phyloP scores from a whole-genome alignment of 805 yeast species.

The Lipomyces yamadae region DNA sequence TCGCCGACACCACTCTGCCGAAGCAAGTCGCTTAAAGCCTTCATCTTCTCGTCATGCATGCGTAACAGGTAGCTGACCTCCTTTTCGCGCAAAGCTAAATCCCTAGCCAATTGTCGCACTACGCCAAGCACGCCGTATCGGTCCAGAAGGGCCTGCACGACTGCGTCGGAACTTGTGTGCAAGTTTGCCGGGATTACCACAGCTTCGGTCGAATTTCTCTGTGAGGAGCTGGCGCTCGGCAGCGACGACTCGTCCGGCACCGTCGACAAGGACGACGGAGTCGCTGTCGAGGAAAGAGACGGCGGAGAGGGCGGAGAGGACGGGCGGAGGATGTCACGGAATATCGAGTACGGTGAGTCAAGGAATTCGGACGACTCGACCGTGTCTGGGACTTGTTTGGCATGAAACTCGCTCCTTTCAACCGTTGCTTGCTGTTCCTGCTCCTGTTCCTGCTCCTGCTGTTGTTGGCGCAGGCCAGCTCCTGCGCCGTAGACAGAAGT shows the following conservation, averaged over 20 bases:
- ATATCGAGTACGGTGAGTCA: slow-evolving; percentile 35
- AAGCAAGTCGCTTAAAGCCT: not conserved
- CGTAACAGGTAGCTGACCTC: slow-evolving; percentile 44
- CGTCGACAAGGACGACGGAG: slow-evolving; percentile 1
- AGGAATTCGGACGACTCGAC: slow-evolving; percentile 22
- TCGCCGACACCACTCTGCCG: not conserved
- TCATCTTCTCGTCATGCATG: slow-evolving; percentile 11
- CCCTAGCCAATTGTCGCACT: slow-evolving; percentile 55
- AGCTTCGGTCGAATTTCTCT: not conserved
- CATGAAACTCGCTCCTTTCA: not conserved
- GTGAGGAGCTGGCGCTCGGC: not conserved
- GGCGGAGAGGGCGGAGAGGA: not conserved
- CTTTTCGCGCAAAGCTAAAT: slow-evolving; percentile 55
- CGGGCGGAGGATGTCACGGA: slow-evolving; percentile 22
- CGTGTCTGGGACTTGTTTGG: not conserved
- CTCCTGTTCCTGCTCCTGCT: not conserved
- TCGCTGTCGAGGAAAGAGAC: slow-evolving; percentile 1
- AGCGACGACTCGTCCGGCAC: slow-evolving; percentile 1
- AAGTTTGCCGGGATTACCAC: slow-evolving; percentile 46
- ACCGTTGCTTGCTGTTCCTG: no score
- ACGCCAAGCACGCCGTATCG: slow-evolving; percentile 48
- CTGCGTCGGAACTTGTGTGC: slow-evolving; percentile 46
- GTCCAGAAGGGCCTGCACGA: slow-evolving; percentile 45
- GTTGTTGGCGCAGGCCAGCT: not conserved
- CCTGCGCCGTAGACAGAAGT: slow-evolving; percentile 5